Conservation (phyloP, 2,329 filamentous ascomycete genomes). For the Leptographium lundbergii region DNA sequence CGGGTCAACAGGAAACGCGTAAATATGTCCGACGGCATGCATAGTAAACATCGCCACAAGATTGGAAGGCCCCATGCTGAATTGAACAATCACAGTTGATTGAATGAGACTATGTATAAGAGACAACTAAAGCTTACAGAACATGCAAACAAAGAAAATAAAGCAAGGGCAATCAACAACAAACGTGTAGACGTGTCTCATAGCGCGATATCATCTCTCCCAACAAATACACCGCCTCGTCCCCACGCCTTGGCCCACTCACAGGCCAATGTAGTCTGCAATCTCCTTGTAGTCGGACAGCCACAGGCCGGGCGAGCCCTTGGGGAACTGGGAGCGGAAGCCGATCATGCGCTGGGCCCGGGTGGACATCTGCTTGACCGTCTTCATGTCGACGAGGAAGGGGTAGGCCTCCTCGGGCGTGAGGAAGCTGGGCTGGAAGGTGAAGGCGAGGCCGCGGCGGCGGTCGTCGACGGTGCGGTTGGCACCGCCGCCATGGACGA, state of each 20-base stretch:
- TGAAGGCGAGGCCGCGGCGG: constrained; percentile 14
- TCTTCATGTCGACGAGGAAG: constrained; percentile 10
- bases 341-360: constrained; percentile 16
- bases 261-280: constrained; percentile 1
- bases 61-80: too few species aligned
- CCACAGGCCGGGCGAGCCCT: constrained; percentile 17
- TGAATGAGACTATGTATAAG: too few species aligned
- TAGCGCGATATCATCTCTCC: too few species aligned
- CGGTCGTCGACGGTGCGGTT: constrained; percentile 12
- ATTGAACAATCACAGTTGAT: too few species aligned
- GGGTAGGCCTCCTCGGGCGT: constrained; percentile 18
- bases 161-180: too few species aligned
- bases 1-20: too few species aligned
- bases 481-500: constrained; percentile 19
- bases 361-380: constrained; percentile 1
- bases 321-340: constrained; percentile 16
- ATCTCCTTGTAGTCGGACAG: constrained; percentile 14
- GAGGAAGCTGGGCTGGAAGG: constrained; percentile 16
- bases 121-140: too few species aligned
- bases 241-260: background rate
- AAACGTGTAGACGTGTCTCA: too few species aligned
- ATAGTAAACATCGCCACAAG: too few species aligned
- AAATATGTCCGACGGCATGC: too few species aligned
- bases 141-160: too few species aligned
- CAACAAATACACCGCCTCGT: too few species aligned